Conservation (phyloP, 345 rosid genomes). For the Salix udensis region DNA sequence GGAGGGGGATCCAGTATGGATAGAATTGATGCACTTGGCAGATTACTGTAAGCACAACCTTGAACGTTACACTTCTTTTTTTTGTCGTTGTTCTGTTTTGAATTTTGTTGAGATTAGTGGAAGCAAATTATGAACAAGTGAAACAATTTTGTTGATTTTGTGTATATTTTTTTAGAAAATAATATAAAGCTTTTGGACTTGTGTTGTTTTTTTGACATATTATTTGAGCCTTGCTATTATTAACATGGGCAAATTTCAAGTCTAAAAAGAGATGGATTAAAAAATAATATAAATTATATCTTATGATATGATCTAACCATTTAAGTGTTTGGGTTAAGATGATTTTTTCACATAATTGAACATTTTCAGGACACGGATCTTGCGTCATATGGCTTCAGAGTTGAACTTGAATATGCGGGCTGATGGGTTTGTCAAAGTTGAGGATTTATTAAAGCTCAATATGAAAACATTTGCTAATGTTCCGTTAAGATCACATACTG, state of each 20-base stretch:
- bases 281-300: no score
- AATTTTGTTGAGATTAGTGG: not conserved
- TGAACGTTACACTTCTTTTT: no score
- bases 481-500: conserved; percentile 60
- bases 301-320: no score
- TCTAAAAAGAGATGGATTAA: no score
- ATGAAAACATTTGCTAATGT: conserved; percentile 65
- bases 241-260: no score
- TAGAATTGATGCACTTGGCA: conserved; percentile 78
- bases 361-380: conserved; percentile 57
- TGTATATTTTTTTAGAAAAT: not conserved
- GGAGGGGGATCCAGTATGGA: conserved; percentile 45
- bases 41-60: conserved; percentile 60
- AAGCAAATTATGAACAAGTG: not conserved
- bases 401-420: conserved; percentile 59
- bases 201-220: no score
- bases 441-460: conserved; percentile 62
- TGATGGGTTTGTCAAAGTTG: conserved; percentile 82
- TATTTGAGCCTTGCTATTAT: no score
- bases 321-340: no score
- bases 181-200: no score
- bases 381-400: conserved; percentile 79
- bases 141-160: not conserved
- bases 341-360: not conserved
- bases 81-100: not conserved